Conservation (phyloP, 208 protist genomes). For the Trypanosoma mega region DNA sequence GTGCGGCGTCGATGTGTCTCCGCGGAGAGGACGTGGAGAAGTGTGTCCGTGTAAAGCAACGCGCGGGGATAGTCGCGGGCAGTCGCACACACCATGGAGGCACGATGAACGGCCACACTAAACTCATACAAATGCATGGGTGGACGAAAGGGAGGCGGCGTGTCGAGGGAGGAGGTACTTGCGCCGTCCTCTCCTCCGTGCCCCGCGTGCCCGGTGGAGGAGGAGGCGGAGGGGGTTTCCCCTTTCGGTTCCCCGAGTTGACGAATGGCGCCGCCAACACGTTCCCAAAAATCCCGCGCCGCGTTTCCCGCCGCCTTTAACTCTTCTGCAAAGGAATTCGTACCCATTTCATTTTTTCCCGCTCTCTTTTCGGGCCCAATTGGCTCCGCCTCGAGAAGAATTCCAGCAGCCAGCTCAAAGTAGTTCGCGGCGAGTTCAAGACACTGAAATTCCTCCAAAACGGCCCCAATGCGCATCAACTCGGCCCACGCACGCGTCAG, state of each 20-base stretch:
- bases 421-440: slow-evolving; percentile 5
- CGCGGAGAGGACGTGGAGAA: neutral
- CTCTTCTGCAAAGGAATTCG: neutral
- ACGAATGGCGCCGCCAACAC: no score
- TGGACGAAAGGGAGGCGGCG: no score
- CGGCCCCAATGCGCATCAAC: neutral
- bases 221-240: no score
- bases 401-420: neutral
- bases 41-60: slow-evolving; percentile 2
- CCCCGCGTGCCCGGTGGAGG: no score
- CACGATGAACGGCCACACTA: slow-evolving; percentile 3
- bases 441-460: slow-evolving; percentile 8
- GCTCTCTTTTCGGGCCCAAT: no score
- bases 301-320: no score
- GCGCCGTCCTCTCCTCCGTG: no score
- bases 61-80: neutral
- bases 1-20: neutral
- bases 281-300: no score
- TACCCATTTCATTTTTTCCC: neutral
- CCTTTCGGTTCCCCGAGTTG: no score
- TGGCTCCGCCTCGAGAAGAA: no score
- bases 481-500: slow-evolving; percentile 5
- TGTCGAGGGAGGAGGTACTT: no score
- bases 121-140: neutral
- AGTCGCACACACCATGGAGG: neutral